These are phyloP conservation scores for Powellomyces hirtus DNA, from an alignment of 192 early-diverging fungal species.

Conservation along the genomic window DNA sequence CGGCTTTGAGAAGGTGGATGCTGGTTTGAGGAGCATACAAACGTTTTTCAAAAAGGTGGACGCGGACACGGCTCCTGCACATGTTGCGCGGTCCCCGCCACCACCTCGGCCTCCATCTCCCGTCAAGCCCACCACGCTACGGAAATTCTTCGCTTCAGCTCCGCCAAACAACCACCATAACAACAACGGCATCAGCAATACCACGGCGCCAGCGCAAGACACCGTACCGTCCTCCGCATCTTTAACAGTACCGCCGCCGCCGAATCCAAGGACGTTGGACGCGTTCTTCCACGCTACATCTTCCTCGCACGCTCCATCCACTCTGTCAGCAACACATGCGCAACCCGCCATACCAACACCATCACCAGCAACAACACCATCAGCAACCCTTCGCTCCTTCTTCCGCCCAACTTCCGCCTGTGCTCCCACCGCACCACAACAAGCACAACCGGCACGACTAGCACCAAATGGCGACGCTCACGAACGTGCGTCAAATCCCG, in stretches of 20 bases:
- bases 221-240: background rate
- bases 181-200: no score
- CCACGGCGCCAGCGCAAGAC: background rate
- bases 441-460: background rate
- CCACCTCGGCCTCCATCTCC: background rate
- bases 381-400: background rate
- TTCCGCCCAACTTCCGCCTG: background rate
- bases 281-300: no score
- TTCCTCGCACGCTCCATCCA: background rate
- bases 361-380: background rate
- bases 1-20: constrained; percentile 8
- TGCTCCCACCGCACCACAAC: background rate
- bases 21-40: background rate
- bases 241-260: background rate
- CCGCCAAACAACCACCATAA: background rate
- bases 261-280: no score
- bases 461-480: background rate
- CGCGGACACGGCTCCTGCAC: background rate
- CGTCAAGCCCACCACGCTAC: background rate
- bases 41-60: background rate
- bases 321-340: background rate
- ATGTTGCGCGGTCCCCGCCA: background rate
- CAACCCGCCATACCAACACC: background rate
- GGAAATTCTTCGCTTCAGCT: no score
- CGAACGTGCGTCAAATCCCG: background rate